phyloP scores from a whole-genome alignment of 75 land plant genomes.

The Pinus albicaulis region DNA sequence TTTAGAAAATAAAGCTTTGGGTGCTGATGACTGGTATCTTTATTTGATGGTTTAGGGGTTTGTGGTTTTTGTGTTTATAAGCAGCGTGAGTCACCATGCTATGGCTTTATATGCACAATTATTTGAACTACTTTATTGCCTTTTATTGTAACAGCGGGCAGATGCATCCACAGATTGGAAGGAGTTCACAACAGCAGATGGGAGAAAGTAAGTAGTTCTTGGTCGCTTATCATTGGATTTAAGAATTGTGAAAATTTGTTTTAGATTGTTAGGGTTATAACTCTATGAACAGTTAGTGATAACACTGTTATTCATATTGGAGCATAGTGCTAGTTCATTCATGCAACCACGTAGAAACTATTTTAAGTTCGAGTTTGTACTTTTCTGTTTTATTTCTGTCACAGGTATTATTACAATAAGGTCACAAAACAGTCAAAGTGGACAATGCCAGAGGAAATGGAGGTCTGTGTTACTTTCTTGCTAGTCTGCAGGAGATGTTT shows the following conservation, averaged over 20 bases:
- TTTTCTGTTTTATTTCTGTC: neutral
- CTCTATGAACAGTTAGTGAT: no score
- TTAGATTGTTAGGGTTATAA: no score
- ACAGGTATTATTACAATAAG: constrained; percentile 93
- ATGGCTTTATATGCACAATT: neutral
- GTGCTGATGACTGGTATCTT: neutral
- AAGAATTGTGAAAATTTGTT: neutral
- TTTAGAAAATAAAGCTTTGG: neutral
- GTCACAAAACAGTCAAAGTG: constrained; percentile 88
- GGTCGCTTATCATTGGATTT: neutral
- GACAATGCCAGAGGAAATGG: constrained; percentile 95
- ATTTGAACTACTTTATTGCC: neutral
- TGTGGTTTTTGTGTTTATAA: neutral
- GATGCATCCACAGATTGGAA: constrained; percentile 98
- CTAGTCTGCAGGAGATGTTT: neutral
- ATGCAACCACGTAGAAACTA: constrained; percentile 5
- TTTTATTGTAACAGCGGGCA: constrained; percentile 63
- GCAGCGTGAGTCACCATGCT: neutral
- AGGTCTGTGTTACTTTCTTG: constrained; percentile 37
- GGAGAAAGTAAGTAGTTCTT: constrained; percentile 64
- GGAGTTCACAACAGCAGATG: constrained; percentile 81
- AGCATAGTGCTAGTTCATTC: neutral
- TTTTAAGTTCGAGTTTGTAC: neutral
- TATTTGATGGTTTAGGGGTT: neutral
- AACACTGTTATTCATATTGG: neutral